Evolutionary conservation across 495 filamentous ascomycete species (phyloP).

Genomic region (Tuber magnatum): DNA sequence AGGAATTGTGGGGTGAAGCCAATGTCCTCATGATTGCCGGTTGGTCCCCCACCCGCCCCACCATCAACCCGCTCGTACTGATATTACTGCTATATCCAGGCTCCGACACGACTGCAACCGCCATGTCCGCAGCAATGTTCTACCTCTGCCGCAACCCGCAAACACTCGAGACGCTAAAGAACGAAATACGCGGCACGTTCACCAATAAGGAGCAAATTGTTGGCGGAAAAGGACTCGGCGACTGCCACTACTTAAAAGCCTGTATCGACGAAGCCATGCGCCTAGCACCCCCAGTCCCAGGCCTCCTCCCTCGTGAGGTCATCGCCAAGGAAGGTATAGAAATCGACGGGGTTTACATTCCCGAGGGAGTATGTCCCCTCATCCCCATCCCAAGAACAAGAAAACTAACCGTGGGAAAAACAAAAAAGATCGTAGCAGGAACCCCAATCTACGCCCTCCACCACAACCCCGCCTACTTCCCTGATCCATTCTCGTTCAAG

Average conservation of each 20-base stretch:
- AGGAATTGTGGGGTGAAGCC: constrained; percentile 41
- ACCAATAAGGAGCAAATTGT: constrained; percentile 51
- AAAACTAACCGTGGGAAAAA: background rate
- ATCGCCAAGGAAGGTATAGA: constrained; percentile 49
- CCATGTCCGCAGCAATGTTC: constrained; percentile 55
- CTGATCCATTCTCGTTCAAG: constrained; percentile 45
- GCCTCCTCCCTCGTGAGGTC: constrained; percentile 53
- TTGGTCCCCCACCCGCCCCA: constrained; percentile 21
- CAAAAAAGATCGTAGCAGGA: constrained; percentile 46
- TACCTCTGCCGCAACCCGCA: constrained; percentile 53
- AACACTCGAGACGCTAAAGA: constrained; percentile 45
- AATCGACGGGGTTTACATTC: constrained; percentile 51
- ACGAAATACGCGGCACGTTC: constrained; percentile 53
- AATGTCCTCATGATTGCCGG: constrained; percentile 45
- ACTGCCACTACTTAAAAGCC: constrained; percentile 53
- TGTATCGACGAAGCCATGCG: constrained; percentile 62
- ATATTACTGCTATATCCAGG: constrained; percentile 39
- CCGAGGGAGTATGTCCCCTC: constrained; percentile 45
- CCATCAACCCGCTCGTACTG: background rate
- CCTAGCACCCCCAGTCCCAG: constrained; percentile 55
- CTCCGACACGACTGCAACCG: constrained; percentile 55
- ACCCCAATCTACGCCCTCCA: constrained; percentile 53
- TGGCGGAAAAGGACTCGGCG: constrained; percentile 47
- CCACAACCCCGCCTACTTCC: constrained; percentile 52
- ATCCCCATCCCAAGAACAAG: constrained; percentile 44